These are phyloP conservation scores for Acanthamoeba sp. DNA, from an alignment of 208 protist genomes.

Conservation along the genomic window DNA sequence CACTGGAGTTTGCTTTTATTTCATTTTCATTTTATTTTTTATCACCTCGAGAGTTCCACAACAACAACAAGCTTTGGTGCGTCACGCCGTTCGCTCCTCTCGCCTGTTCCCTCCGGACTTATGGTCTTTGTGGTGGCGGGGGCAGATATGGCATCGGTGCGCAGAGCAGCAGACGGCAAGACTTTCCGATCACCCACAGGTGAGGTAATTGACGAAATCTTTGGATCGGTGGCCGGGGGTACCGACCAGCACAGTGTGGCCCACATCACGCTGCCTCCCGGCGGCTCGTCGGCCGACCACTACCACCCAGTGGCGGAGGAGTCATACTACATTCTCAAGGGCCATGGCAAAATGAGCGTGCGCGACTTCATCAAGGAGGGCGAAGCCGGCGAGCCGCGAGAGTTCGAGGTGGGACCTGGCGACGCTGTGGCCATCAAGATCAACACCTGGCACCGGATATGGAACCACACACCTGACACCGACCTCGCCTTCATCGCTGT, in stretches of 20 bases:
- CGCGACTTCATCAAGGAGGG: constrained; percentile 43
- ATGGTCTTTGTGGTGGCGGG: not conserved
- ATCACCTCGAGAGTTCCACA: too few species aligned
- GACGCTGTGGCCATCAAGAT: constrained; percentile 50
- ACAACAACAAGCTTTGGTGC: too few species aligned
- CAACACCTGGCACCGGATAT: constrained; percentile 65
- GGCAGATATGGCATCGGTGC: constrained; percentile 10
- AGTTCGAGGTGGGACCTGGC: constrained; percentile 59
- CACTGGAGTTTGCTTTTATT: too few species aligned
- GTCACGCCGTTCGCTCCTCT: too few species aligned
- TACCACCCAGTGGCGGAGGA: constrained; percentile 66
- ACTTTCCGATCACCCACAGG: constrained; percentile 27
- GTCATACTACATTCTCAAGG: constrained; percentile 65
- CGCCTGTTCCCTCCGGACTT: too few species aligned
- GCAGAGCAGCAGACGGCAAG: constrained; percentile 30
- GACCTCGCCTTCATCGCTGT: constrained; percentile 68
- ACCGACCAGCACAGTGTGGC: constrained; percentile 66
- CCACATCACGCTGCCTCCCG: constrained; percentile 62
- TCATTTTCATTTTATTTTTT: too few species aligned
- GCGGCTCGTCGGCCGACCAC: constrained; percentile 57
- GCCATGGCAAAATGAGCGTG: constrained; percentile 54
- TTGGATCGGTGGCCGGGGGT: constrained; percentile 2
- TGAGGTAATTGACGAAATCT: constrained; percentile 66
- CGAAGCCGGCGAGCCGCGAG: constrained; percentile 2
- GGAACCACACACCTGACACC: constrained; percentile 34